Percentiles rank a stretch among this genome's conserved stretches.
Conservation (phyloP, 768 basidiomycete species). For the Mrakia gelida region DNA sequence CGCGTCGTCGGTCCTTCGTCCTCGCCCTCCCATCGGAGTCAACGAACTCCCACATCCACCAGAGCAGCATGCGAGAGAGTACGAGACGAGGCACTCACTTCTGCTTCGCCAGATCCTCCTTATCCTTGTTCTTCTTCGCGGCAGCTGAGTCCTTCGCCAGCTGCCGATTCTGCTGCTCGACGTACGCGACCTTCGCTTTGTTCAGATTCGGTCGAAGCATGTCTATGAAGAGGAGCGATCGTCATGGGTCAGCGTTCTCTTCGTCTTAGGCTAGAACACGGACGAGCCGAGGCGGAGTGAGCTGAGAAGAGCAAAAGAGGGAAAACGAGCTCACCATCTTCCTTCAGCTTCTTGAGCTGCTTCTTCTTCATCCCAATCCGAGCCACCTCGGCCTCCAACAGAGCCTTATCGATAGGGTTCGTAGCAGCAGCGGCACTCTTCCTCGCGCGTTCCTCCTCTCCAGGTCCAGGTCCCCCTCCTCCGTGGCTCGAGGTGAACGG, state of each 20-base stretch:
- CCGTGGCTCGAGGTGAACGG: background rate
- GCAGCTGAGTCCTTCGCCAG: slow-evolving; percentile 7
- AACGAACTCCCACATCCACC: too few species aligned
- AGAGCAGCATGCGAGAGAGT: background rate
- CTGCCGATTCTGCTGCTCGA: slow-evolving; percentile 22
- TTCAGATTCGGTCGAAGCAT: slow-evolving; percentile 21
- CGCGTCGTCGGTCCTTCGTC: background rate
- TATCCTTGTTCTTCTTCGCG: slow-evolving; percentile 29
- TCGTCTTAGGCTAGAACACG: background rate
- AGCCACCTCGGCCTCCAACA: slow-evolving; percentile 26
- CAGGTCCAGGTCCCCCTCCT: slow-evolving; percentile 25
- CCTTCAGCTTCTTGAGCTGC: slow-evolving; percentile 26
- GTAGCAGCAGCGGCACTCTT: slow-evolving; percentile 17
- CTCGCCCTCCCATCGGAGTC: background rate
- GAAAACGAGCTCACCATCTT: slow-evolving; percentile 5
- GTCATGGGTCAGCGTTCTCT: background rate
- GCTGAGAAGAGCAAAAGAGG: background rate
- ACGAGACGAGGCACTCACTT: slow-evolving; percentile 4
- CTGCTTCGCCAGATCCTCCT: slow-evolving; percentile 28
- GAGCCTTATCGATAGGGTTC: slow-evolving; percentile 15
- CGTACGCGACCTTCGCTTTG: slow-evolving; percentile 16
- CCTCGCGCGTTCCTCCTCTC: slow-evolving; percentile 8
- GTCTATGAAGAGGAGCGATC: background rate
- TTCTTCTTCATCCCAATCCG: slow-evolving; percentile 31
- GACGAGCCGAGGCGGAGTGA: background rate